Percentiles rank a stretch among this genome's conserved stretches.
phyloP scores from a whole-genome alignment of 768 basidiomycete genomes.

The Mycena amicta region DNA sequence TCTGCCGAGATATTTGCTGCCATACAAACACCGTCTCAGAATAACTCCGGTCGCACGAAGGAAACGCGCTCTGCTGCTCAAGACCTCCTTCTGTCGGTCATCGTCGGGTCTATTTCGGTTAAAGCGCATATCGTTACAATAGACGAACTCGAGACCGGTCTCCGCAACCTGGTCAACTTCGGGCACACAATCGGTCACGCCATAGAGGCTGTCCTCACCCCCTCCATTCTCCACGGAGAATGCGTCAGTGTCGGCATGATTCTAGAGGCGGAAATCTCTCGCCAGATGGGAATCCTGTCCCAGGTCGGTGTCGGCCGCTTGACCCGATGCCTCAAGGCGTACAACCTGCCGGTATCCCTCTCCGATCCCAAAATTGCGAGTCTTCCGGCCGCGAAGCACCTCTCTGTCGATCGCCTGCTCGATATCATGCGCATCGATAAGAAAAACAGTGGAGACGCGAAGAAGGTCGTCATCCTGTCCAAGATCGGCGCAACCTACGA shows the following conservation, averaged over 20 bases:
- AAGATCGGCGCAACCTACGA: conserved; percentile 92
- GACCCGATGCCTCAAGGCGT: conserved; percentile 83
- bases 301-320: conserved; percentile 94
- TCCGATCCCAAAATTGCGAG: conserved; percentile 76
- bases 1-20: conserved; percentile 85
- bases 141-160: conserved; percentile 94
- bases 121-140: conserved; percentile 97
- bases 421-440: conserved; percentile 98
- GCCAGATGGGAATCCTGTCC: conserved; percentile 82
- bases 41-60: conserved; percentile 58
- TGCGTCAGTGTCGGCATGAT: conserved; percentile 96
- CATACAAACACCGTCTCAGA: conserved; percentile 68
- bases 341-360: conserved; percentile 86
- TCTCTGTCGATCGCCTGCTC: conserved; percentile 80
- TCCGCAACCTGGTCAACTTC: conserved; percentile 98
- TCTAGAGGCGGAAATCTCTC: conserved; percentile 91
- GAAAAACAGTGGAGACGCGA: conserved; percentile 91
- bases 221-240: conserved; percentile 93
- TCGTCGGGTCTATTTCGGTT: conserved; percentile 90
- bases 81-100: conserved; percentile 85
- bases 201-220: conserved; percentile 94
- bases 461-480: conserved; percentile 92
- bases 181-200: conserved; percentile 99
- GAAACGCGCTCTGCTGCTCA: conserved; percentile 74
- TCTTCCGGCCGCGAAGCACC: conserved; percentile 67